Evolutionary conservation across 805 yeast genomes (phyloP).

Genomic region (Debaryomyces castellii): DNA sequence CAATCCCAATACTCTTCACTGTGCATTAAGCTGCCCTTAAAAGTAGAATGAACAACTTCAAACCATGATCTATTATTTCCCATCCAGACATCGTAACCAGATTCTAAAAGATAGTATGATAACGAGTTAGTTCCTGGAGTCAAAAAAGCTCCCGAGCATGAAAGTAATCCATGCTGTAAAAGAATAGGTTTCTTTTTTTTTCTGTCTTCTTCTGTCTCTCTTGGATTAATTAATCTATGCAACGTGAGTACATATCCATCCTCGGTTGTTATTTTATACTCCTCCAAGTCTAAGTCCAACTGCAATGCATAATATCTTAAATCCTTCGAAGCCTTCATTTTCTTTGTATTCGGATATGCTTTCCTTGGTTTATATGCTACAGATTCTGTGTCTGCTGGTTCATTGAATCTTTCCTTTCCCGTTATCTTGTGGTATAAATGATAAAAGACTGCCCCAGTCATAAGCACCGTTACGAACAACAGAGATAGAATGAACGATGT

Average conservation of each 20-base stretch:
- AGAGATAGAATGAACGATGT: constrained; percentile 28
- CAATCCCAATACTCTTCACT: constrained; percentile 81
- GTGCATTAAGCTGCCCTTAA: constrained; percentile 34
- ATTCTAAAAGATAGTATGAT: constrained; percentile 52
- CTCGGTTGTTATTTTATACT: constrained; percentile 60
- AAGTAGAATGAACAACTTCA: constrained; percentile 55
- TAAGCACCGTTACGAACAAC: constrained; percentile 24
- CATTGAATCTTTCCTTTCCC: constrained; percentile 28
- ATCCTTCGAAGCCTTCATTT: constrained; percentile 39
- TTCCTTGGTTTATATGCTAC: constrained; percentile 24
- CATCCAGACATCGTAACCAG: constrained; percentile 85
- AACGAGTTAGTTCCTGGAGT: constrained; percentile 81
- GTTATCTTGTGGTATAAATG: constrained; percentile 27
- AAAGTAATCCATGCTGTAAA: constrained; percentile 82
- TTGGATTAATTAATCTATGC: constrained; percentile 59
- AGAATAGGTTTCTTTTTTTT: constrained; percentile 59
- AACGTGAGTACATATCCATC: constrained; percentile 79
- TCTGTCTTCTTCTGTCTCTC: constrained; percentile 28
- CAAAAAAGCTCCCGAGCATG: constrained; percentile 81
- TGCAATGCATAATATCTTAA: constrained; percentile 67
- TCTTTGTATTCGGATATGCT: constrained; percentile 34
- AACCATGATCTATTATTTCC: constrained; percentile 92
- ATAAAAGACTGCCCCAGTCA: constrained; percentile 26
- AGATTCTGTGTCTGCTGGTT: constrained; percentile 18
- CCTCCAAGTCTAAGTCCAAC: constrained; percentile 58